Percentiles rank a stretch among this genome's conserved stretches.
These are phyloP conservation scores for Populus davidiana DNA, from an alignment of 345 rosid genomes.

Conservation along the genomic window DNA sequence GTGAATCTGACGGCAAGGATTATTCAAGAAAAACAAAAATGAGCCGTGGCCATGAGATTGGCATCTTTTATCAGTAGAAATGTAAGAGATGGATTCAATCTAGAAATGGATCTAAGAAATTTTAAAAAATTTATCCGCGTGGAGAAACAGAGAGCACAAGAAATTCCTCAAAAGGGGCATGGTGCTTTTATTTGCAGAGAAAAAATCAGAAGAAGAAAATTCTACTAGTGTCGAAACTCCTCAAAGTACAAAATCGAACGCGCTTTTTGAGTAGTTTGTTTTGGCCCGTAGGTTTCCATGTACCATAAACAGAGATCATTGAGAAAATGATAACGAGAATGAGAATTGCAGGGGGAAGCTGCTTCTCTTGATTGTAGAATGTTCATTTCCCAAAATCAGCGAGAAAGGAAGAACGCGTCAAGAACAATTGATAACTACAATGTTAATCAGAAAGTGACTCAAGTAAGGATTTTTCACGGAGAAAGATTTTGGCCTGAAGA, in stretches of 20 bases:
- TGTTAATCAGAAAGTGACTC: neutral
- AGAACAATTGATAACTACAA: neutral
- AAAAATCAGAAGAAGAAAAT: neutral
- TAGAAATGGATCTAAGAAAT: constrained; percentile 2
- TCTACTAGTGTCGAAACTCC: neutral
- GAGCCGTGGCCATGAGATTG: neutral
- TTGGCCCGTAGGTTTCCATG: neutral
- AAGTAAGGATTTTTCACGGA: neutral
- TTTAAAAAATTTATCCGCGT: neutral
- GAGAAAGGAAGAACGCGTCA: neutral
- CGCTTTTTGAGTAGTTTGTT: neutral
- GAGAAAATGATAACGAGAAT: neutral
- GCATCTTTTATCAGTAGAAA: neutral
- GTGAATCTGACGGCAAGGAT: neutral
- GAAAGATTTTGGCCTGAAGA: neutral
- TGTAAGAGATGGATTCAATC: constrained; percentile 2
- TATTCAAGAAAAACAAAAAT: neutral
- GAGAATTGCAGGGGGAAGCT: neutral
- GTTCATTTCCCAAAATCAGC: too few relatives aligned
- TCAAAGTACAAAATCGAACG: neutral
- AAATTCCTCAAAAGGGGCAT: neutral
- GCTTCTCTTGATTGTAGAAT: neutral
- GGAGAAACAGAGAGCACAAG: neutral
- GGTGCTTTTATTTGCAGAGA: neutral
- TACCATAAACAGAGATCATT: neutral